Evolutionary conservation across 257 asterid genomes (phyloP).

Genomic region (Anisodus tanguticus): DNA sequence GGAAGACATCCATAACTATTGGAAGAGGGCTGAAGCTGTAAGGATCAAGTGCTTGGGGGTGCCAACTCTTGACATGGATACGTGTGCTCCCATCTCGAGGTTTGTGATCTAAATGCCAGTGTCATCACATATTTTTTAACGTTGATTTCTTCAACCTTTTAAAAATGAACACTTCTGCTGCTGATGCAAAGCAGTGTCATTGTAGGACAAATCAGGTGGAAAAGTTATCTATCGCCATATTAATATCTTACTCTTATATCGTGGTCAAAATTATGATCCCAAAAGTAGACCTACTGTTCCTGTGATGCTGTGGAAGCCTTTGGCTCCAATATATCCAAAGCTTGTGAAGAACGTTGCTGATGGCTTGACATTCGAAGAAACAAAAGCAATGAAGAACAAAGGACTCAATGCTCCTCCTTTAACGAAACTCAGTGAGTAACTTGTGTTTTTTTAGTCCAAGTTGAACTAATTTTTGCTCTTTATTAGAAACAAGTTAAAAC

Average conservation of each 20-base stretch:
- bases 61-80: conserved; percentile 93
- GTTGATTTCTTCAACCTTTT: neutral
- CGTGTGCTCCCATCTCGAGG: conserved; percentile 90
- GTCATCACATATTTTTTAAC: neutral
- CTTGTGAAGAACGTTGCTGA: conserved; percentile 85
- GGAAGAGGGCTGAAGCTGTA: conserved; percentile 91
- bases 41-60: conserved; percentile 90
- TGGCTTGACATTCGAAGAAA: conserved; percentile 83
- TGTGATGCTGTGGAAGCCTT: conserved; percentile 81
- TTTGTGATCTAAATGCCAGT: conserved; percentile 37
- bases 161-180: neutral
- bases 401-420: conserved; percentile 78
- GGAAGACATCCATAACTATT: conserved; percentile 81
- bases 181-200: conserved; percentile 57
- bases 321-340: conserved; percentile 82
- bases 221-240: conserved; percentile 67
- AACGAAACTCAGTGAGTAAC: conserved; percentile 74
- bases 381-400: conserved; percentile 70
- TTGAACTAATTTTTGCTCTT: neutral
- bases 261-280: conserved; percentile 81
- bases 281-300: conserved; percentile 59
- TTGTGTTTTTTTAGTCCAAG: neutral
- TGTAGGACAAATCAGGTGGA: conserved; percentile 87
- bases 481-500: neutral
- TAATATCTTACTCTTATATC: conserved; percentile 63